A percentile compares a stretch with the other conserved stretches of the same genome.
Evolutionary conservation across 192 early-diverging fungal species (phyloP).

Genomic region (Backusella westeae): DNA sequence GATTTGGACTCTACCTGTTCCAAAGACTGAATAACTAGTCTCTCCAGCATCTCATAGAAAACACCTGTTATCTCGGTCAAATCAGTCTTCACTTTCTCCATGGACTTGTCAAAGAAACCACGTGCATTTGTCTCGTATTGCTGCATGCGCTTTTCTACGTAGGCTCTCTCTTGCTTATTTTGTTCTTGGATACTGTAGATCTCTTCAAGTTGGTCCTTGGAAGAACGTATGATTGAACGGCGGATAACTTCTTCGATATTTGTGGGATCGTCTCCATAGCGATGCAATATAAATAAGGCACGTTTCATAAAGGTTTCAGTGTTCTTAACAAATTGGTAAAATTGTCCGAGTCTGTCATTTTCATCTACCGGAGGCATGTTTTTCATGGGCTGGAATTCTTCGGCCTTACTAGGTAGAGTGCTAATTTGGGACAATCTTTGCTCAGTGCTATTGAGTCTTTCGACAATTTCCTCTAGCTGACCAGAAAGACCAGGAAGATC

Average conservation of each 20-base stretch:
- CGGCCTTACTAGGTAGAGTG: neutral
- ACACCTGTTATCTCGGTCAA: conserved; percentile 31
- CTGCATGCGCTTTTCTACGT: conserved; percentile 23
- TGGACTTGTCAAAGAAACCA: conserved; percentile 28
- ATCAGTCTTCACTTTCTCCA: conserved; percentile 25
- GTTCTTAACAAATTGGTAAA: conserved; percentile 8
- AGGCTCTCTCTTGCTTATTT: conserved; percentile 13
- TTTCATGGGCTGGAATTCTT: neutral
- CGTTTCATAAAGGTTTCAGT: conserved; percentile 33
- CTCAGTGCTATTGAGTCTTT: conserved; percentile 20
- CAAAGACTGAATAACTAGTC: conserved; percentile 23
- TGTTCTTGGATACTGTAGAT: neutral
- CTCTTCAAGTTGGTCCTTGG: conserved; percentile 19
- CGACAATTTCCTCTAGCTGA: conserved; percentile 25
- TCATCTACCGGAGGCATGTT: neutral
- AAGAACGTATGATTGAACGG: conserved; percentile 24
- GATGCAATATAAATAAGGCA: conserved; percentile 17
- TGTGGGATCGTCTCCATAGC: conserved; percentile 18
- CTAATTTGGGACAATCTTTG: conserved; percentile 10
- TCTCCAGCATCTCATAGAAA: conserved; percentile 35
- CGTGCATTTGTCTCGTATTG: conserved; percentile 32
- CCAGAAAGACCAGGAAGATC: conserved; percentile 22
- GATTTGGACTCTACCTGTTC: conserved; percentile 17
- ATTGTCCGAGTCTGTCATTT: neutral
- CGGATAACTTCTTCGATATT: conserved; percentile 30